Percentiles rank a stretch among this genome's conserved stretches.
phyloP scores from a whole-genome alignment of 2,329 filamentous ascomycete genomes.

The Cladosporium sp. region DNA sequence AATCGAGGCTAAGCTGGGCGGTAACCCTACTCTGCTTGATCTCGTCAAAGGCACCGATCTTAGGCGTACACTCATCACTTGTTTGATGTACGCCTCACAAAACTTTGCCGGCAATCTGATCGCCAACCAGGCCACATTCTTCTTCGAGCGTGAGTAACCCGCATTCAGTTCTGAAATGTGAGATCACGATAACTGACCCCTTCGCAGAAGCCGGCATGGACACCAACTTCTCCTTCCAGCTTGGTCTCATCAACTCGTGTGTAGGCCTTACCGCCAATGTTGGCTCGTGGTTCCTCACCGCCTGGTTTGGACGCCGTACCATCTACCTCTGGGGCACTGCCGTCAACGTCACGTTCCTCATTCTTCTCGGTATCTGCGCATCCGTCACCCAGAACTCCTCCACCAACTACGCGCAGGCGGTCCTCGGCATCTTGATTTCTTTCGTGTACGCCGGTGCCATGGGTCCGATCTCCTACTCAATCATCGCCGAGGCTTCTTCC shows the following conservation, averaged over 20 bases:
- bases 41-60: constrained; percentile 78
- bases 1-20: constrained; percentile 70
- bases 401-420: constrained; percentile 64
- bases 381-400: constrained; percentile 60
- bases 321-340: constrained; percentile 67
- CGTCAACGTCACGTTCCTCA: constrained; percentile 64
- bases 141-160: constrained; percentile 42
- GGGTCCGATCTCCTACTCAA: constrained; percentile 83
- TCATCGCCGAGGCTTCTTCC: constrained; percentile 80
- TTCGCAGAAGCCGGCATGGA: constrained; percentile 42
- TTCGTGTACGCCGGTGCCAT: constrained; percentile 82
- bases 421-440: constrained; percentile 76
- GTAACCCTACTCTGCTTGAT: constrained; percentile 70
- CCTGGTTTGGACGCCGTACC: constrained; percentile 69
- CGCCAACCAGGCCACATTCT: constrained; percentile 47
- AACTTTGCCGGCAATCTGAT: constrained; percentile 46
- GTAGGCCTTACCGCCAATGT: constrained; percentile 76
- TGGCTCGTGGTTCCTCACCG: constrained; percentile 71
- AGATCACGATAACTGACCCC: constrained; percentile 15
- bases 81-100: constrained; percentile 49
- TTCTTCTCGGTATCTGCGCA: constrained; percentile 78
- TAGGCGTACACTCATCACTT: constrained; percentile 70
- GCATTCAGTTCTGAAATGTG: constrained; percentile 24
- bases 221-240: constrained; percentile 40
- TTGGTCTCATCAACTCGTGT: constrained; percentile 54